Evolutionary conservation across 2,329 filamentous ascomycete genomes (phyloP).

Genomic region (Claviceps lovelessii): DNA sequence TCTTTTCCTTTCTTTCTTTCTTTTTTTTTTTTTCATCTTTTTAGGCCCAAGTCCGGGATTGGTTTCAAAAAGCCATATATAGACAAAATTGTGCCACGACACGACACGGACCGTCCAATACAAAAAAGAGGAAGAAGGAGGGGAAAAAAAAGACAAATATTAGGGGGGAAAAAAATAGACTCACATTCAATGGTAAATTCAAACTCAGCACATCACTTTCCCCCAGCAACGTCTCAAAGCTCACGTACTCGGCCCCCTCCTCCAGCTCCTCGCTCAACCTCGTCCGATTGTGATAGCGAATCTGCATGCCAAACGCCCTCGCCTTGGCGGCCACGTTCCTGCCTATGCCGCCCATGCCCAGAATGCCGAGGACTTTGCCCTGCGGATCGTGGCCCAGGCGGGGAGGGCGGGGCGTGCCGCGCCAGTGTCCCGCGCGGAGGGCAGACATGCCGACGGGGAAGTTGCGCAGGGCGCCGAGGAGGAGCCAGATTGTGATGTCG

Average conservation of each 20-base stretch:
- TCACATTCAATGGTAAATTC: constrained; percentile 68
- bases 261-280: constrained; percentile 41
- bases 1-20: neutral
- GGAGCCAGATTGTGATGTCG: constrained; percentile 66
- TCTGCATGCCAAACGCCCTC: constrained; percentile 58
- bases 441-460: constrained; percentile 52
- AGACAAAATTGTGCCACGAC: too few relatives aligned
- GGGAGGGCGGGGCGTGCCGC: constrained; percentile 40
- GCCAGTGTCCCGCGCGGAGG: constrained; percentile 54
- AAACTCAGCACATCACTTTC: constrained; percentile 65
- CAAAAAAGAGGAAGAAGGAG: too few relatives aligned
- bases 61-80: neutral
- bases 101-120: neutral
- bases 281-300: constrained; percentile 61
- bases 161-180: constrained; percentile 16
- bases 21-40: too few relatives aligned
- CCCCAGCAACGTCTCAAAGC: constrained; percentile 56
- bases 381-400: constrained; percentile 58
- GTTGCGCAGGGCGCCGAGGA: constrained; percentile 65
- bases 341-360: constrained; percentile 80
- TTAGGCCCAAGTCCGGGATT: neutral
- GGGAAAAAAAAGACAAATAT: neutral
- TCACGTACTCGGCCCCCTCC: constrained; percentile 50
- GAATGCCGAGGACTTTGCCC: constrained; percentile 63
- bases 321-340: constrained; percentile 62